phyloP scores from a whole-genome alignment of 495 filamentous ascomycete species.

The Podospora bellae-mahoneyi region DNA sequence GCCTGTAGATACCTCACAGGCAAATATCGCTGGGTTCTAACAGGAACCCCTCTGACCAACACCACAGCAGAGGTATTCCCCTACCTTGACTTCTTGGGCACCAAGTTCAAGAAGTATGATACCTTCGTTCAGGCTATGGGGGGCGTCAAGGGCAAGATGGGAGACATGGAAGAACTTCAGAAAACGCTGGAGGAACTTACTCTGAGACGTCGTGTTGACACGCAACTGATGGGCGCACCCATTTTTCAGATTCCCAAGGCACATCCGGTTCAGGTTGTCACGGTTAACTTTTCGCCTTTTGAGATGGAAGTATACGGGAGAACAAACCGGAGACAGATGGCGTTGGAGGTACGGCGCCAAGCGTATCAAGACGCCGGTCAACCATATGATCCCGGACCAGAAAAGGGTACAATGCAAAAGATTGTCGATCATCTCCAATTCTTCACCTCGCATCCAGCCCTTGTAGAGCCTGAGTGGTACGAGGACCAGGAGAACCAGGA shows the following conservation, averaged over 20 bases:
- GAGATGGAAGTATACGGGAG: background rate
- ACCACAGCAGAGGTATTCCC: slow-evolving; percentile 36
- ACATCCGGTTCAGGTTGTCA: slow-evolving; percentile 20
- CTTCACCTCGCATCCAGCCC: slow-evolving; percentile 11
- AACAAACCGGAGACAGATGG: background rate
- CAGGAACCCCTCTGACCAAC: slow-evolving; percentile 61
- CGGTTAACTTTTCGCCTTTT: slow-evolving; percentile 4
- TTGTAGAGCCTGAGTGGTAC: slow-evolving; percentile 6
- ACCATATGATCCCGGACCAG: too few relatives aligned
- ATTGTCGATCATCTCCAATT: background rate
- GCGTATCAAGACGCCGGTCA: background rate
- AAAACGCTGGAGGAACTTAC: background rate
- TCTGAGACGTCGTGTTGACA: slow-evolving; percentile 30
- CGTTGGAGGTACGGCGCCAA: background rate
- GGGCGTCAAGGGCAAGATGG: slow-evolving; percentile 29
- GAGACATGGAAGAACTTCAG: background rate
- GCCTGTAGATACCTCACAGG: slow-evolving; percentile 54
- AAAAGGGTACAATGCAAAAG: background rate
- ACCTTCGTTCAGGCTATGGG: slow-evolving; percentile 34
- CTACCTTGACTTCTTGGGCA: slow-evolving; percentile 57
- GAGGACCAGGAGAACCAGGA: background rate
- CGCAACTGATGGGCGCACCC: slow-evolving; percentile 51
- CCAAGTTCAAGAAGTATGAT: slow-evolving; percentile 44
- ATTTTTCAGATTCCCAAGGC: slow-evolving; percentile 54
- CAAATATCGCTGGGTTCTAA: slow-evolving; percentile 57